phyloP scores from a whole-genome alignment of 768 basidiomycete species.

The Phanerochaete sordida region DNA sequence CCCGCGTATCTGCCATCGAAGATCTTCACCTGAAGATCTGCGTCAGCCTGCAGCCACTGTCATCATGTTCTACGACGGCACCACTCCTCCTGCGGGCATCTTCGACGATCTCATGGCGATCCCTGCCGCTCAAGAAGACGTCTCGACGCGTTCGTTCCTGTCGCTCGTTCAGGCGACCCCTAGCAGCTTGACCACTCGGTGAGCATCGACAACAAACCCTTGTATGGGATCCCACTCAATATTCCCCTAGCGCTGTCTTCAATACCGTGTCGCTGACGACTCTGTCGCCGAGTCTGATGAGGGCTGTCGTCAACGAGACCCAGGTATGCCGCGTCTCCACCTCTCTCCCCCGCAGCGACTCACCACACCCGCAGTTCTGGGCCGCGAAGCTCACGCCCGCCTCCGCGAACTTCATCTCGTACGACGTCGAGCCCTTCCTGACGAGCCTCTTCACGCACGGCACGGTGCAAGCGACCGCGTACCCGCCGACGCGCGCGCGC shows the following conservation, averaged over 20 bases:
- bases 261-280: slow-evolving; percentile 39
- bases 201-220: background rate
- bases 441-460: slow-evolving; percentile 37
- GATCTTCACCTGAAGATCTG: background rate
- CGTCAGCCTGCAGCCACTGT: slow-evolving; percentile 16
- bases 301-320: slow-evolving; percentile 43
- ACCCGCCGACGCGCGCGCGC: slow-evolving; percentile 38
- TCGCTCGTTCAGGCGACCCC: slow-evolving; percentile 38
- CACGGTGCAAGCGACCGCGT: slow-evolving; percentile 36
- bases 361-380: slow-evolving; percentile 37
- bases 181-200: slow-evolving; percentile 32
- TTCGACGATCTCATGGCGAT: slow-evolving; percentile 51
- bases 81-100: slow-evolving; percentile 43
- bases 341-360: background rate
- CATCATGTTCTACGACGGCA: slow-evolving; percentile 58
- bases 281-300: slow-evolving; percentile 34
- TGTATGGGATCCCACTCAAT: background rate
- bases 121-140: slow-evolving; percentile 34
- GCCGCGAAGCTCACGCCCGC: slow-evolving; percentile 31
- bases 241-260: slow-evolving; percentile 21
- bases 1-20: background rate
- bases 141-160: slow-evolving; percentile 37
- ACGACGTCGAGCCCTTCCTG: slow-evolving; percentile 52
- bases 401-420: slow-evolving; percentile 38
- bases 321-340: slow-evolving; percentile 23